Base-by-base conservation (phyloP, 2,329 filamentous ascomycete species). In the Aureobasidium sp. region DNA sequence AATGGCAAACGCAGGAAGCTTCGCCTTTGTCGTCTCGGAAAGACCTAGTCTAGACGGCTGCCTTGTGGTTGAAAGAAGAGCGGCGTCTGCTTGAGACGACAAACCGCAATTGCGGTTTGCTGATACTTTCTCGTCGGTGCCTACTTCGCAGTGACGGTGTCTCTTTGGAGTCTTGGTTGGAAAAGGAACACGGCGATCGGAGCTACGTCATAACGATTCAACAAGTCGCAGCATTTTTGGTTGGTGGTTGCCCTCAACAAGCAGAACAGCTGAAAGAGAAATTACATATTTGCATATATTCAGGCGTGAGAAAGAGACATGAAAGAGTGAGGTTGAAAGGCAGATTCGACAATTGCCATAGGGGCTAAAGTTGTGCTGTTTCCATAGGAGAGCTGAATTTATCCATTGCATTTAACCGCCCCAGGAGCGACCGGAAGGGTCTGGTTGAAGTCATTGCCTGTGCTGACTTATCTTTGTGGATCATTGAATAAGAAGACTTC, bases 401-500 rank as follows among this genome's bases (percentile, higher is more conserved):
- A 59, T 50, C 57, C 57, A 59, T 16, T 36, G 42, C 37, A 59
- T 59, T 59, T 59, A 59, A 21, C 57, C 57, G 57, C 45, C 32
- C 44, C 45, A 27, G 36, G 50, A 41, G 54, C 8, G 21, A 45
- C 54, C 53, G 41, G 41, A 42, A 16, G 39, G 42, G 4, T 4
- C 29, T 27, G 54, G 21, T 21, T 21, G 42, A 59, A 48, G 30
- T 48, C 42, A 39, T 42, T 54, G 36, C 37, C 37, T 16, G 34
- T 50, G 57, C 57, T 59, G 57, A 59, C 57, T 50, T 59, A 59
- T 58, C 54, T 42, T 42, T 47, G 54, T 58, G 54, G 54, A 58
- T 58, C 54, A 48, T 58, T 58, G 21, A 37, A 58, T 39, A 57
- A 39, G 15, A 48, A 48, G 21, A 27, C 25, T 45, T 16, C 29